phyloP scores from a whole-genome alignment of 805 yeast species.

The Candida methanosorbosa region DNA sequence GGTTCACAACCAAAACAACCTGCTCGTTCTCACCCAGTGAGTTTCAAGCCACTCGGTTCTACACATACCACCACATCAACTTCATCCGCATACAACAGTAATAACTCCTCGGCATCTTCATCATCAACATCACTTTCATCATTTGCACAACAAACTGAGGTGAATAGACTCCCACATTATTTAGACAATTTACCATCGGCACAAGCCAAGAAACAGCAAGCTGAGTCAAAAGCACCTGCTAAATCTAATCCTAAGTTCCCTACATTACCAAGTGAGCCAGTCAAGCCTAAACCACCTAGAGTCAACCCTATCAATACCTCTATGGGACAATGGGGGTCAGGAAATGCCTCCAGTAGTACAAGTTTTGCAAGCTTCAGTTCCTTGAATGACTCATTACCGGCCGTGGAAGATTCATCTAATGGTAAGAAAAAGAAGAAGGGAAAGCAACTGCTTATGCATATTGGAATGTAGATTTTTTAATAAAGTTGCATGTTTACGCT shows the following conservation, averaged over 20 bases:
- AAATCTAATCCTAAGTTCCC: constrained; percentile 14
- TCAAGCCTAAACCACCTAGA: constrained; percentile 44
- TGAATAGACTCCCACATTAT: not conserved
- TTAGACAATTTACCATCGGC: not conserved
- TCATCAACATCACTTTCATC: not conserved
- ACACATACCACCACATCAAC: too few species aligned
- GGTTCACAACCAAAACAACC: constrained; percentile 1
- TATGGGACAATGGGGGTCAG: constrained; percentile 24
- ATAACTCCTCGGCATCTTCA: not conserved
- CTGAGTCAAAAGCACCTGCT: not conserved
- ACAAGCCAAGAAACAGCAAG: not conserved
- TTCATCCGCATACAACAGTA: not conserved
- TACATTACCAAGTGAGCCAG: constrained; percentile 27
- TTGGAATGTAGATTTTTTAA: constrained; percentile 25
- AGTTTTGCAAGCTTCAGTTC: constrained; percentile 12
- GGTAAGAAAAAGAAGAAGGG: constrained; percentile 37
- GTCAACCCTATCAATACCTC: constrained; percentile 40
- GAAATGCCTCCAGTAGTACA: constrained; percentile 2
- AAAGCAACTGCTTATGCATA: constrained; percentile 44
- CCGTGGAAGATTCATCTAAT: constrained; percentile 1
- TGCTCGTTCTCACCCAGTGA: too few species aligned
- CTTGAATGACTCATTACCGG: not conserved
- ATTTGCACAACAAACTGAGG: too few species aligned
- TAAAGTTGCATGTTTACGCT: too few species aligned
- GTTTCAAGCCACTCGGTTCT: too few species aligned